Conservation (phyloP, 169 alveolate species). For the Plasmodium chabaudi region DNA sequence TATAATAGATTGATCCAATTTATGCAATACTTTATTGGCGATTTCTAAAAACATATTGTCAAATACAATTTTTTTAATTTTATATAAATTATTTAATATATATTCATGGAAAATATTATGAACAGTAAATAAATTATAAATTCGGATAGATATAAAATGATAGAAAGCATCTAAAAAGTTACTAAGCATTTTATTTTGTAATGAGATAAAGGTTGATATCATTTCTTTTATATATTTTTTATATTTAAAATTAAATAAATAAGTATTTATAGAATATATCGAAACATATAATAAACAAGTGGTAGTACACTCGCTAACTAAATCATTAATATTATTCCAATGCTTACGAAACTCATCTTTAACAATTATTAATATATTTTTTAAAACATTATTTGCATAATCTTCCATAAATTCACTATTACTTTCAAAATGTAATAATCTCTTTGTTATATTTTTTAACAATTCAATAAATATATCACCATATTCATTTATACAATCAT, state of each 20-base stretch:
- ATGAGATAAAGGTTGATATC: constrained; percentile 19
- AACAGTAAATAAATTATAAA: constrained; percentile 49
- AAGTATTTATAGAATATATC: constrained; percentile 24
- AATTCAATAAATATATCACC: constrained; percentile 40
- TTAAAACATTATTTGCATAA: constrained; percentile 43
- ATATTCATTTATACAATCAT: constrained; percentile 64
- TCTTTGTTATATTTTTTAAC: constrained; percentile 12
- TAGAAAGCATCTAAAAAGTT: constrained; percentile 73
- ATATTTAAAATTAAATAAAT: constrained; percentile 16
- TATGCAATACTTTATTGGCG: constrained; percentile 24
- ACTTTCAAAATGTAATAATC: constrained; percentile 7
- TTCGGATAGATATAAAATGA: constrained; percentile 63
- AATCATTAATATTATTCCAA: constrained; percentile 67
- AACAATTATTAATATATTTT: constrained; percentile 42
- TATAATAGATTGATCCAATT: constrained; percentile 48
- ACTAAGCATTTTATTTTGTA: constrained; percentile 66
- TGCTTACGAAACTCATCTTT: constrained; percentile 69
- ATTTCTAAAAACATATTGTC: constrained; percentile 16
- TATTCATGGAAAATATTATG: constrained; percentile 57
- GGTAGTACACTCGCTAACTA: constrained; percentile 40
- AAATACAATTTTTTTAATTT: constrained; percentile 48
- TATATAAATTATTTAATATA: constrained; percentile 40
- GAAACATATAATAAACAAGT: constrained; percentile 67
- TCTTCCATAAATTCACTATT: constrained; percentile 30
- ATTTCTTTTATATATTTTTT: constrained; percentile 50